Base-by-base conservation (phyloP, 2,329 filamentous ascomycete species). In the Xylariaceae sp. region DNA sequence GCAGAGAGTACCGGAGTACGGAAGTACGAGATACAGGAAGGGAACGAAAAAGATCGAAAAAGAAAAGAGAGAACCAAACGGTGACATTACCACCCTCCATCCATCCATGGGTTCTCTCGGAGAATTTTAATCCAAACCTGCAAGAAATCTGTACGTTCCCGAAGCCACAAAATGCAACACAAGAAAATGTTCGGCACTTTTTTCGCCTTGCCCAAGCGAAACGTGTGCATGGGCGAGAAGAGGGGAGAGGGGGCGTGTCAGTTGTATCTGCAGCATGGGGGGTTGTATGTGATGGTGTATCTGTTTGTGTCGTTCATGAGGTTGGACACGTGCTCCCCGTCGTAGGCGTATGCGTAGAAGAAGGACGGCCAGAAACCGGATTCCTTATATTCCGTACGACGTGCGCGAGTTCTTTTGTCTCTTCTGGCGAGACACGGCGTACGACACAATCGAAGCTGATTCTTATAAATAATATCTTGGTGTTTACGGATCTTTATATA, bases 111-210 rank as follows among this genome's bases (percentile, higher is more conserved):
- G 39, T 30, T 61, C 49, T 58, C 53, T 57, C 60, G 62, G 62
- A 62, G 56, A 64, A 61, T 64, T 64, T 64, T 6, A 8, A 41
- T 30, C 23, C 39, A 10, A 10, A 13, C 23, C 54, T 61, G 60
- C 60, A 60, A 55, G 56, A 48, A 9, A 41, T 45, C 59, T 61
- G 59, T 41, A 54, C n/a, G 53, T 30, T 52, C 53, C 59, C 61
- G 61, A 58, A 13, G 34, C 52, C 54, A 41, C 49, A 51, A 30
- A 30, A 30, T 48, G 48, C 8, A 18, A 9, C 55, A 50, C 34
- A 60, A 47, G 53, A 23, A 51, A 51, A 34, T 30, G 45, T 18
- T 59, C 37, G 51, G 59, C 55, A 55, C 39, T 48, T 58, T 13
- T 30, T 30, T 48, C 23, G 3, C 23, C 23, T 30, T 41, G 35